Evolutionary conservation across 805 yeast genomes (phyloP).

Genomic region (Ogataea degrootiae): DNA sequence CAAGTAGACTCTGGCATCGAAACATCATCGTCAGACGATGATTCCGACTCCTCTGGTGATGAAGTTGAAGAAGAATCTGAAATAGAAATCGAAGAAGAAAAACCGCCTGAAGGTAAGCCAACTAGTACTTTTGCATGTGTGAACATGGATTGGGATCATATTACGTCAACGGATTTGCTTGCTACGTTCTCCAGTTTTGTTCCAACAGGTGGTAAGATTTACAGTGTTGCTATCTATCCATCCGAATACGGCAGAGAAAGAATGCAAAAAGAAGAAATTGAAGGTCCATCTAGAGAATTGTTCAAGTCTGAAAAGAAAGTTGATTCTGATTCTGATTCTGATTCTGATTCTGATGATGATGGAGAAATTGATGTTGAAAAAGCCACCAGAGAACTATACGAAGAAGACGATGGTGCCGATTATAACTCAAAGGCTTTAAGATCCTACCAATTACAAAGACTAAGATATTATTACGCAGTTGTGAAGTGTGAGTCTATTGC

Average conservation of each 20-base stretch:
- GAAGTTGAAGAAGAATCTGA: constrained; percentile 43
- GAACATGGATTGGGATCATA: constrained; percentile 95
- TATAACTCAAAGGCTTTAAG: constrained; percentile 81
- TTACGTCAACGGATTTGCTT: constrained; percentile 81
- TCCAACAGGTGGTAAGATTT: constrained; percentile 67
- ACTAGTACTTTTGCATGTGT: constrained; percentile 82
- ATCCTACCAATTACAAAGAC: constrained; percentile 85
- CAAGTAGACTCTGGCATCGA: constrained; percentile 37
- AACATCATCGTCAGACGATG: constrained; percentile 34
- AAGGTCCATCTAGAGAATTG: constrained; percentile 89
- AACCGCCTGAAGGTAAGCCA: constrained; percentile 87
- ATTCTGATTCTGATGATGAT: constrained; percentile 32
- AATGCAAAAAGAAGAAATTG: constrained; percentile 81
- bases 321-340: constrained; percentile 29
- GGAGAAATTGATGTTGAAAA: constrained; percentile 41
- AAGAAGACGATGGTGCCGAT: constrained; percentile 78
- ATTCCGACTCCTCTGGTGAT: constrained; percentile 38
- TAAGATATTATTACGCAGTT: constrained; percentile 90
- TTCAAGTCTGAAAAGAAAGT: constrained; percentile 48
- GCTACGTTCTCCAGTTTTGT: constrained; percentile 85
- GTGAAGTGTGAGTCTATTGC: constrained; percentile 71
- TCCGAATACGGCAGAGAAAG: constrained; percentile 91
- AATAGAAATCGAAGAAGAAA: constrained; percentile 48
- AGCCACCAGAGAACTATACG: constrained; percentile 67
- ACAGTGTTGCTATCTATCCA: constrained; percentile 70